Evolutionary conservation across 1,284 basidiomycete genomes (phyloP).

Genomic region (Hypsizygus ulmarius): DNA sequence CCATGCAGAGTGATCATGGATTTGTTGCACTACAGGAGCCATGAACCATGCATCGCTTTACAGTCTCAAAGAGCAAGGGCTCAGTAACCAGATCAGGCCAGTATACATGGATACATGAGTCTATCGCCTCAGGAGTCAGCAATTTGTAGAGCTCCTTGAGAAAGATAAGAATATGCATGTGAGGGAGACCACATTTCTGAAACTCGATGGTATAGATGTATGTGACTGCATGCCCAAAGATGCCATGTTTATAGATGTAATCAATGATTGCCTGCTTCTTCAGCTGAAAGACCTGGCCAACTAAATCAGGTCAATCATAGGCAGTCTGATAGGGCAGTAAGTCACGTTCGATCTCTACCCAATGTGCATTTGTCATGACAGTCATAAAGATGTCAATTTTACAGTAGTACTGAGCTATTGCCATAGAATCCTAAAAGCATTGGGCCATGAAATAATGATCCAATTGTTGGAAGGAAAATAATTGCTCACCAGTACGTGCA

Average conservation of each 20-base stretch:
- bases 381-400: not conserved
- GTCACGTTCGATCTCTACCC: constrained; percentile 18
- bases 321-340: constrained; percentile 24
- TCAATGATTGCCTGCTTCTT: constrained; percentile 39
- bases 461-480: no score
- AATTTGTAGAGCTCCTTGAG: constrained; percentile 31
- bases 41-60: constrained; percentile 43
- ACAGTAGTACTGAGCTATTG: not conserved
- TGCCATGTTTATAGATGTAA: constrained; percentile 34
- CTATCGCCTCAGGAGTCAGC: constrained; percentile 32
- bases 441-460: no score
- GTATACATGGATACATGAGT: constrained; percentile 39
- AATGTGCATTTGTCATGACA: not conserved
- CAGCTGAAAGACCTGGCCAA: constrained; percentile 42
- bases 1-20: constrained; percentile 37
- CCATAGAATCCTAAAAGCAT: not conserved
- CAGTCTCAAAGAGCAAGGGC: constrained; percentile 35
- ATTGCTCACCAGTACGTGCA: no score
- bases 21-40: constrained; percentile 39
- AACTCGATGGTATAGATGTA: constrained; percentile 48
- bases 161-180: constrained; percentile 45
- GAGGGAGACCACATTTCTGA: constrained; percentile 49
- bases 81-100: constrained; percentile 38
- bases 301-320: constrained; percentile 44
- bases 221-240: constrained; percentile 28